phyloP scores from a whole-genome alignment of 1,139 yeast species.

The Debaryomycetaceae sp. region DNA sequence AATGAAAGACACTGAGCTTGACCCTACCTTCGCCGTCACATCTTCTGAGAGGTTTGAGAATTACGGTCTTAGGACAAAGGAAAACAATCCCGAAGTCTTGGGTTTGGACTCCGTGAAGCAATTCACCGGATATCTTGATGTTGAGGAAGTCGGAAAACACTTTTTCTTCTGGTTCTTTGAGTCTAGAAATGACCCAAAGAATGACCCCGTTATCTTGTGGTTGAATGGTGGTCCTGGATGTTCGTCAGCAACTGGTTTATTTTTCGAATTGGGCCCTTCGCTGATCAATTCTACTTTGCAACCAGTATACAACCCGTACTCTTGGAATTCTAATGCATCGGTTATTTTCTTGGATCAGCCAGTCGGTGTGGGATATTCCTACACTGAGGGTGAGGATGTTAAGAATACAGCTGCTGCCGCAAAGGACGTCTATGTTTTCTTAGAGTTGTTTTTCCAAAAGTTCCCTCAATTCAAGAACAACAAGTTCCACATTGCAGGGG shows the following conservation, averaged over 20 bases:
- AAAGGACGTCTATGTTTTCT: slow-evolving; percentile 86
- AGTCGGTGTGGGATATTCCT: slow-evolving; percentile 72
- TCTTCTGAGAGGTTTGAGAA: slow-evolving; percentile 22
- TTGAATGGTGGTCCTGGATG: slow-evolving; percentile 49
- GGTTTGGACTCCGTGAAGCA: slow-evolving; percentile 80
- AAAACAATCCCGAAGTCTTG: slow-evolving; percentile 50
- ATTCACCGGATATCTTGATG: slow-evolving; percentile 84
- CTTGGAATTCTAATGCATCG: slow-evolving; percentile 45
- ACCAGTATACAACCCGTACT: slow-evolving; percentile 37
- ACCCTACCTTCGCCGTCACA: not conserved
- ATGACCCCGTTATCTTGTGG: slow-evolving; percentile 45
- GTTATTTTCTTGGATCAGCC: slow-evolving; percentile 48
- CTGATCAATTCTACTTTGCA: slow-evolving; percentile 32
- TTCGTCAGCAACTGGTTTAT: slow-evolving; percentile 35
- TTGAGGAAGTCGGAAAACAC: slow-evolving; percentile 80
- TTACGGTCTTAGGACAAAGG: slow-evolving; percentile 55
- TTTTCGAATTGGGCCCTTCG: slow-evolving; percentile 44
- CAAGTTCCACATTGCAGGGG: slow-evolving; percentile 92
- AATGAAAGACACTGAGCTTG: not conserved
- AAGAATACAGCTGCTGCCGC: slow-evolving; percentile 86
- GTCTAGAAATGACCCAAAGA: slow-evolving; percentile 43
- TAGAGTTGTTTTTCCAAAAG: slow-evolving; percentile 84
- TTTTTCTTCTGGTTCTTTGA: slow-evolving; percentile 46
- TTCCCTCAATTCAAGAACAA: slow-evolving; percentile 78
- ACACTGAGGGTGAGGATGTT: slow-evolving; percentile 53